A percentile compares a stretch with the other conserved stretches of the same genome.
Evolutionary conservation across 305 asterid species (phyloP).

Genomic region (Rubia balearica): DNA sequence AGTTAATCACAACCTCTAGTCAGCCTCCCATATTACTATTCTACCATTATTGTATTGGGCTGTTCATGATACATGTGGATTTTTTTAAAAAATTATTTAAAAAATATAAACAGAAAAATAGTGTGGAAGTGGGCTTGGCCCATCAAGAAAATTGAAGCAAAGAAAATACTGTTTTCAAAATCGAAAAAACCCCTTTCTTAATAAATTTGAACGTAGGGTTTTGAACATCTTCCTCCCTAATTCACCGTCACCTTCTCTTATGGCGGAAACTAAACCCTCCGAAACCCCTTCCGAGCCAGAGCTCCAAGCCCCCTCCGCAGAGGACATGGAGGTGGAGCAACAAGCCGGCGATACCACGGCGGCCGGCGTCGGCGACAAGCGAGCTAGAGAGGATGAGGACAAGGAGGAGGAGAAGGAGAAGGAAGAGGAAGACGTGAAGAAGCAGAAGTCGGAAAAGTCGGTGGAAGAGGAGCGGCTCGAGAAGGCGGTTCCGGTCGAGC

Average conservation of each 20-base stretch:
- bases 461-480: constrained; percentile 24
- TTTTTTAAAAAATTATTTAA: too few species aligned
- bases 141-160: not conserved
- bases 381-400: constrained; percentile 26
- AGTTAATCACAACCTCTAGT: too few species aligned
- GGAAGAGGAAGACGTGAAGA: constrained; percentile 25
- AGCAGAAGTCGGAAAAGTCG: constrained; percentile 20
- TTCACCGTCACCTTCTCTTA: not conserved
- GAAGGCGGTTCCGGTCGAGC: constrained; percentile 19
- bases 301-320: not conserved
- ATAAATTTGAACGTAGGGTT: not conserved
- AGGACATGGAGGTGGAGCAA: constrained; percentile 24
- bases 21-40: too few species aligned
- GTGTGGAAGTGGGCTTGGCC: not conserved
- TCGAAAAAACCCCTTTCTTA: not conserved
- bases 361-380: constrained; percentile 19
- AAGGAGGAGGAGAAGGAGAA: constrained; percentile 12
- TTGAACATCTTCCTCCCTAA: not conserved
- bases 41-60: too few species aligned
- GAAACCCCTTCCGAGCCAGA: constrained; percentile 9
- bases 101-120: not conserved
- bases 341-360: constrained; percentile 8
- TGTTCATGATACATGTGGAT: too few species aligned
- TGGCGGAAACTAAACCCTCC: constrained; percentile 20
- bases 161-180: not conserved